Evolutionary conservation across 768 basidiomycete species (phyloP).

Genomic region (Infundibulicybe gibba): DNA sequence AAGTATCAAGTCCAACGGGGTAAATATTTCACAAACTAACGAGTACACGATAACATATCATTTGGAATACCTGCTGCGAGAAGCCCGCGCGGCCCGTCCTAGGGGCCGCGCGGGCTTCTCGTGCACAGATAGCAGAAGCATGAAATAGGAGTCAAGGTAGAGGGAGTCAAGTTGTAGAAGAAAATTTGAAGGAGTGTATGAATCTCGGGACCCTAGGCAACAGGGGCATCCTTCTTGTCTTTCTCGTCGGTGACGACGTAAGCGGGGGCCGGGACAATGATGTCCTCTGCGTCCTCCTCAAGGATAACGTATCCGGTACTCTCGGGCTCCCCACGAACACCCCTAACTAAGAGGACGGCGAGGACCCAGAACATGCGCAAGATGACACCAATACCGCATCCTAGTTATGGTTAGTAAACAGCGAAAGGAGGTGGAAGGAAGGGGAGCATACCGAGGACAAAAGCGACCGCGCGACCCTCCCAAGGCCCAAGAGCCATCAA

Average conservation of each 20-base stretch:
- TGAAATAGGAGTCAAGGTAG: too few species aligned
- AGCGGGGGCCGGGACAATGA: conserved; percentile 49
- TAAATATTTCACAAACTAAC: too few species aligned
- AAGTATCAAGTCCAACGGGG: too few species aligned
- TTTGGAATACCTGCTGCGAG: too few species aligned
- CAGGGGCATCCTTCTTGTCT: conserved; percentile 8
- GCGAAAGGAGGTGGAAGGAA: too few species aligned
- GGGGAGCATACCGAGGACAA: conserved; percentile 63
- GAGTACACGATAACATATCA: too few species aligned
- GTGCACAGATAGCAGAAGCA: too few species aligned
- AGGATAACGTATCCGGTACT: conserved; percentile 32
- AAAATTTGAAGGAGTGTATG: too few species aligned
- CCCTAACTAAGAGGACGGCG: conserved; percentile 55
- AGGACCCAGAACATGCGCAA: conserved; percentile 80
- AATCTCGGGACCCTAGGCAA: too few species aligned
- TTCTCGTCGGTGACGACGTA: conserved; percentile 57
- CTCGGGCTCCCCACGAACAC: conserved; percentile 42
- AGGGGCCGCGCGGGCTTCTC: too few species aligned
- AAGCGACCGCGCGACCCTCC: conserved; percentile 82
- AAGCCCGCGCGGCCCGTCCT: too few species aligned
- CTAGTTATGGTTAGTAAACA: conserved; percentile 31
- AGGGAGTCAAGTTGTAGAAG: too few species aligned
- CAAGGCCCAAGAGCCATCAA: conserved; percentile 72
- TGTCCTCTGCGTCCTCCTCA: conserved; percentile 41
- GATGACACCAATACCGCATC: conserved; percentile 83